Percentiles rank a stretch among this genome's conserved stretches.
phyloP scores from a whole-genome alignment of 495 filamentous ascomycete genomes.

The Podospora pseudocomata region DNA sequence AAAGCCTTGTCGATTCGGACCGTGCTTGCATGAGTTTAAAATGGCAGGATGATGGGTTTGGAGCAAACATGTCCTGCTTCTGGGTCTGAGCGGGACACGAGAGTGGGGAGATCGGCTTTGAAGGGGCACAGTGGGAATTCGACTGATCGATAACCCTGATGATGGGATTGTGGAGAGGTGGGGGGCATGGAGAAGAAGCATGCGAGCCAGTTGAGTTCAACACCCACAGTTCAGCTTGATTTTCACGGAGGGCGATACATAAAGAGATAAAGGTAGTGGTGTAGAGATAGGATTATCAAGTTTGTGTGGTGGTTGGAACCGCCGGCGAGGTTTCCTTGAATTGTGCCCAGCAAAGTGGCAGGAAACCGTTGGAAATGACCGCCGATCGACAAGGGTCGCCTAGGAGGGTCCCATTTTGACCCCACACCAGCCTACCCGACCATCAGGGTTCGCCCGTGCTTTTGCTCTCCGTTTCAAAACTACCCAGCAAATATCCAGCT shows the following conservation, averaged over 20 bases:
- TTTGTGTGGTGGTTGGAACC: background rate
- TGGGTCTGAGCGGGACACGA: background rate
- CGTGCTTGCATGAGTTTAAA: constrained; percentile 12
- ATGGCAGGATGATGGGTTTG: constrained; percentile 10
- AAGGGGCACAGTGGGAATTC: too few relatives aligned
- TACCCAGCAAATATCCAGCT: background rate
- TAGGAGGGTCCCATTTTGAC: background rate
- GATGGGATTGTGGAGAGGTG: background rate
- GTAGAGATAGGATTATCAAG: background rate
- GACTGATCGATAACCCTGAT: background rate
- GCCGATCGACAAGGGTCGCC: background rate
- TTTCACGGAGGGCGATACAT: background rate
- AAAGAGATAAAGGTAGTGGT: background rate
- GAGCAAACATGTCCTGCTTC: constrained; percentile 7
- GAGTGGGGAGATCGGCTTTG: background rate
- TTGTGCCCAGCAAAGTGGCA: background rate
- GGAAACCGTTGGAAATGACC: background rate
- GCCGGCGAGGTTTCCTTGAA: background rate
- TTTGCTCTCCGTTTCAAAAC: background rate
- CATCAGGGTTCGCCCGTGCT: background rate
- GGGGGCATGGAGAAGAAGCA: background rate
- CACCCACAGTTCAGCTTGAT: background rate
- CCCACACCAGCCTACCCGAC: background rate
- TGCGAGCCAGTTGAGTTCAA: background rate
- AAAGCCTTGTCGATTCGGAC: background rate